Conservation (phyloP, 352 stramenopile genomes). For the Detonula confervacea region DNA sequence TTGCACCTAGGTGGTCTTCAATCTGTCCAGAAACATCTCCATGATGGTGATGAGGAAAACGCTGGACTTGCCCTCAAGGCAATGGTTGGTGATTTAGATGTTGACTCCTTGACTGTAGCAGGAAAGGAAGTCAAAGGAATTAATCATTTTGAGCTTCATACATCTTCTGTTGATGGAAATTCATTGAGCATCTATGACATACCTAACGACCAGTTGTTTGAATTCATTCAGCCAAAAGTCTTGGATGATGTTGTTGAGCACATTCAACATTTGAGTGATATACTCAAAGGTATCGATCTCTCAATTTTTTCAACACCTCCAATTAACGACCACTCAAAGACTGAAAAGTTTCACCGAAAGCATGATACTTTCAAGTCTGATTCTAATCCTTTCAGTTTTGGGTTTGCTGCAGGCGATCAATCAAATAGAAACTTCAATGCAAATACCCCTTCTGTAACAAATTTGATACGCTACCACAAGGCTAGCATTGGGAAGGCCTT, state of each 20-base stretch:
- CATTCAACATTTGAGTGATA: background rate
- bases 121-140: background rate
- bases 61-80: background rate
- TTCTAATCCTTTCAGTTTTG: background rate
- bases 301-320: background rate
- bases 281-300: background rate
- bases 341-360: background rate
- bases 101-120: background rate
- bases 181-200: background rate
- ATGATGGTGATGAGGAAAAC: background rate
- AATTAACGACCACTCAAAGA: no score
- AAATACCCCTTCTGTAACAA: background rate
- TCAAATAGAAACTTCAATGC: background rate
- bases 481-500: background rate
- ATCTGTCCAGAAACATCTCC: background rate
- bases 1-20: background rate
- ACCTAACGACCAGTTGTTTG: background rate
- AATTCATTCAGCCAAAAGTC: background rate
- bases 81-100: background rate
- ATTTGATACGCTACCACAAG: background rate
- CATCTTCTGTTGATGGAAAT: background rate
- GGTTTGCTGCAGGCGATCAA: background rate
- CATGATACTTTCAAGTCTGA: slow-evolving; percentile 6
- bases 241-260: slow-evolving; percentile 3
- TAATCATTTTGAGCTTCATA: background rate